Percentiles rank a stretch among this genome's conserved stretches.
Evolutionary conservation across 768 basidiomycete genomes (phyloP).

Genomic region (Macrolepiota fuliginosa): DNA sequence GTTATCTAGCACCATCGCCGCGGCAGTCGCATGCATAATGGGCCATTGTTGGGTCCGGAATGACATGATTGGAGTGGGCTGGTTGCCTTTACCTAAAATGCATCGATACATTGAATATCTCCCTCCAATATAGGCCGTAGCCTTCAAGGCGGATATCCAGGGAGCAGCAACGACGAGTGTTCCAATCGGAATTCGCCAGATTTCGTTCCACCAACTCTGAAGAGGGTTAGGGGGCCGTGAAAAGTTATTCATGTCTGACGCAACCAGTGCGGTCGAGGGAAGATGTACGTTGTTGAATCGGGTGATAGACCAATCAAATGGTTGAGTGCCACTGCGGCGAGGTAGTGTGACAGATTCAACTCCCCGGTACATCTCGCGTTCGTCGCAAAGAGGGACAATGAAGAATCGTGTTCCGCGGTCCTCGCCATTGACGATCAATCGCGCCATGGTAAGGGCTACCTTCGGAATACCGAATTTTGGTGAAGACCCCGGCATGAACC

Average conservation of each 20-base stretch:
- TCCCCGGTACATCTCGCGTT: conserved; percentile 50
- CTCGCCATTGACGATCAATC: conserved; percentile 46
- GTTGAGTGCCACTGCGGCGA: conserved; percentile 48
- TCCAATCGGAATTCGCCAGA: conserved; percentile 55
- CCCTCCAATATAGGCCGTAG: conserved; percentile 53
- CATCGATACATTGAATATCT: conserved; percentile 56
- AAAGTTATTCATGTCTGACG: conserved; percentile 40
- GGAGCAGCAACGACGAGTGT: conserved; percentile 49
- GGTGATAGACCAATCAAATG: conserved; percentile 58
- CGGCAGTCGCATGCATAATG: conserved; percentile 49
- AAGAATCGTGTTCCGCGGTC: conserved; percentile 54
- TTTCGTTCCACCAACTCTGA: conserved; percentile 54
- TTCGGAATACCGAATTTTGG: conserved; percentile 53
- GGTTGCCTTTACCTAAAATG: conserved; percentile 39
- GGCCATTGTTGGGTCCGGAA: conserved; percentile 70
- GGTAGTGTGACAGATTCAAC: conserved; percentile 49
- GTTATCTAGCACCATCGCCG: conserved; percentile 47
- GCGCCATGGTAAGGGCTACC: conserved; percentile 56
- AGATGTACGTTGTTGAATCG: conserved; percentile 52
- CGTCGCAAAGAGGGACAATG: conserved; percentile 53
- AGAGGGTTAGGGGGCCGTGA: conserved; percentile 37
- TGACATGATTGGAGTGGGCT: conserved; percentile 50
- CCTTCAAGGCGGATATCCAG: conserved; percentile 50
- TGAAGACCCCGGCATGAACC: conserved; percentile 60
- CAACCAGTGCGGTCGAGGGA: conserved; percentile 47